Conservation (phyloP, 768 basidiomycete genomes). For the Phylloporus sp. region DNA sequence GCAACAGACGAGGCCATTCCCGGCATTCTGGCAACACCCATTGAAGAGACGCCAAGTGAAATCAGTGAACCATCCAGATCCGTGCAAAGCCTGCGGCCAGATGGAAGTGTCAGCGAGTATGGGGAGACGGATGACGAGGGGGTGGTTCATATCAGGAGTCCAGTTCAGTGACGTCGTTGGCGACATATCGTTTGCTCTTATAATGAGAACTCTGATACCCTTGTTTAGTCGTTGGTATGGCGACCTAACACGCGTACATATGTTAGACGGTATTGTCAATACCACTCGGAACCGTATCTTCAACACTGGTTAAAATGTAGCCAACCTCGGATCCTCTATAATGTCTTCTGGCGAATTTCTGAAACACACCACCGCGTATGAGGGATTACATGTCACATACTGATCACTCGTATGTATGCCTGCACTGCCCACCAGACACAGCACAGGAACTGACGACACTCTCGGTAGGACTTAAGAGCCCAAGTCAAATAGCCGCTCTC, state of each 20-base stretch:
- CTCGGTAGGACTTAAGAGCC: no score
- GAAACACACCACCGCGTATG: no score
- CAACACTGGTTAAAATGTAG: no score
- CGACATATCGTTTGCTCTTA: conserved; percentile 2
- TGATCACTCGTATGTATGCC: no score
- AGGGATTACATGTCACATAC: no score
- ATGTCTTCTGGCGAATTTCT: background rate
- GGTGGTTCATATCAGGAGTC: conserved; percentile 72
- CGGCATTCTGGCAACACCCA: conserved; percentile 21
- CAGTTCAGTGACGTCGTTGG: conserved; percentile 27
- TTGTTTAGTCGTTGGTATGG: conserved; percentile 8
- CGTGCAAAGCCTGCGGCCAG: conserved; percentile 35
- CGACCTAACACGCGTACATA: conserved; percentile 16
- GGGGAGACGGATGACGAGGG: conserved; percentile 86
- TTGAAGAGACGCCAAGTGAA: conserved; percentile 27
- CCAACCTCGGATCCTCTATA: background rate
- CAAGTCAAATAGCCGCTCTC: no score
- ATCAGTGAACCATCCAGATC: conserved; percentile 24
- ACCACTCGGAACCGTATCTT: no score
- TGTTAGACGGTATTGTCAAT: conserved; percentile 8
- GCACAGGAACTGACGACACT: no score
- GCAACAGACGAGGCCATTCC: conserved; percentile 33
- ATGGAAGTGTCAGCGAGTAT: conserved; percentile 62
- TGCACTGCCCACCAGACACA: no score
- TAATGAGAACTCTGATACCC: conserved; percentile 24